Percentiles rank a stretch among this genome's conserved stretches.
Conservation (phyloP, 2,329 filamentous ascomycete genomes). For the Clonostachys sp. region DNA sequence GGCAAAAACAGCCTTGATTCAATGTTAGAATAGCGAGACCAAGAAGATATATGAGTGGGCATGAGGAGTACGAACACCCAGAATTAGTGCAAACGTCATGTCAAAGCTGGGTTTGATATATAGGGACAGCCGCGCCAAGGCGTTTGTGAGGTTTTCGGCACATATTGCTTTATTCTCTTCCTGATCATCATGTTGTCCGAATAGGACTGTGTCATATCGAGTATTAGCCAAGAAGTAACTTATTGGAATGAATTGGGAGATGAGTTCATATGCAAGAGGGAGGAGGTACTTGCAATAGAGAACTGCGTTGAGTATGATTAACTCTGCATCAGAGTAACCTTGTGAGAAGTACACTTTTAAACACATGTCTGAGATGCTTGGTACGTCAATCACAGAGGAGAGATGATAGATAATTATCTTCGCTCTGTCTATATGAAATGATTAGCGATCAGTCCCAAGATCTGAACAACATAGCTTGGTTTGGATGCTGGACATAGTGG, state of each 20-base stretch:
- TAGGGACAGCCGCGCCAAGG: conserved; percentile 9
- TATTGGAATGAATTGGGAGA: not conserved
- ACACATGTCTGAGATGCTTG: conserved; percentile 9
- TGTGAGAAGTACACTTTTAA: conserved; percentile 11
- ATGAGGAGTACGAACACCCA: not conserved
- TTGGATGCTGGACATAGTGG: too few species aligned
- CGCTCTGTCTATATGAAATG: not conserved
- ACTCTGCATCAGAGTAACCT: conserved; percentile 5
- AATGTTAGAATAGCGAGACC: not conserved
- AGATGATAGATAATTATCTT: not conserved
- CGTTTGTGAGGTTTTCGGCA: conserved; percentile 10
- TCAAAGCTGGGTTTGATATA: conserved; percentile 8
- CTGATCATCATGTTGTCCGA: conserved; percentile 2
- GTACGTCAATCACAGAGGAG: not conserved
- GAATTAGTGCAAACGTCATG: conserved; percentile 2
- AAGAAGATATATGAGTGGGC: too few species aligned
- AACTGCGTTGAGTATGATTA: conserved; percentile 10
- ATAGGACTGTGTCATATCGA: not conserved
- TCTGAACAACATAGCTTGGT: not conserved
- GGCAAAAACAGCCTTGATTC: not conserved
- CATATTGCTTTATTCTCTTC: conserved; percentile 5
- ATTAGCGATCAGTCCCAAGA: not conserved
- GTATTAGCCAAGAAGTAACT: too few species aligned
- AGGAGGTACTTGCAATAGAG: conserved; percentile 11
- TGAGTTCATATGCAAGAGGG: not conserved